phyloP scores from a whole-genome alignment of 192 early-diverging fungal species.

The Entophlyctis luteolus region DNA sequence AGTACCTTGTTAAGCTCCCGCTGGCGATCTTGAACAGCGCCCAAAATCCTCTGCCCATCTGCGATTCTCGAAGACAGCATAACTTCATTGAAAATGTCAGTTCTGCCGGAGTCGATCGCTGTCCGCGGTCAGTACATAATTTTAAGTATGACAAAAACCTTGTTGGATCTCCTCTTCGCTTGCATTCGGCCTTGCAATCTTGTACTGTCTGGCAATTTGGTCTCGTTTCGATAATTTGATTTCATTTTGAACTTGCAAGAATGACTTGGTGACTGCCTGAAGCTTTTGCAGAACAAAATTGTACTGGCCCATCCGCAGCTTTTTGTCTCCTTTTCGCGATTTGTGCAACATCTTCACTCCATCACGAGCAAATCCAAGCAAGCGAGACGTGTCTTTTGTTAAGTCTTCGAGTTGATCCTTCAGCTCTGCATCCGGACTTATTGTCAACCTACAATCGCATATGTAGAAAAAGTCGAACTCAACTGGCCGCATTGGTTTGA shows the following conservation, averaged over 20 bases:
- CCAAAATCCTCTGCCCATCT: background rate
- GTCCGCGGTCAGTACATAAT: background rate
- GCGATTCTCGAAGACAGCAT: background rate
- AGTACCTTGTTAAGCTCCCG: background rate
- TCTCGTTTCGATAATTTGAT: background rate
- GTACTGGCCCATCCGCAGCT: background rate
- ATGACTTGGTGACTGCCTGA: background rate
- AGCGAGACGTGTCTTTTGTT: background rate
- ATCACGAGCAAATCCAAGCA: background rate
- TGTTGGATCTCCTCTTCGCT: slow-evolving; percentile 8
- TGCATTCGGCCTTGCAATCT: slow-evolving; percentile 21
- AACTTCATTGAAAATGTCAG: background rate
- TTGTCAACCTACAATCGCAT: no score
- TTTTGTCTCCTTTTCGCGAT: background rate
- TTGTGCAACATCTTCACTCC: slow-evolving; percentile 1
- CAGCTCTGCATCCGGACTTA: background rate
- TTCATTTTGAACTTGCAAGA: background rate
- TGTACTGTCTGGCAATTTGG: slow-evolving; percentile 20
- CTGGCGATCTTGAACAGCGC: background rate
- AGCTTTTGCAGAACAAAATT: background rate
- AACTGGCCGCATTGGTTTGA: slow-evolving; percentile 1
- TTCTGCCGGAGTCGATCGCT: slow-evolving; percentile 4
- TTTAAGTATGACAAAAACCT: background rate
- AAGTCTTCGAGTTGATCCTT: background rate
- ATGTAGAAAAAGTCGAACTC: no score